Conservation (phyloP, 148 eudicot species). For the Diospyros kaki region DNA sequence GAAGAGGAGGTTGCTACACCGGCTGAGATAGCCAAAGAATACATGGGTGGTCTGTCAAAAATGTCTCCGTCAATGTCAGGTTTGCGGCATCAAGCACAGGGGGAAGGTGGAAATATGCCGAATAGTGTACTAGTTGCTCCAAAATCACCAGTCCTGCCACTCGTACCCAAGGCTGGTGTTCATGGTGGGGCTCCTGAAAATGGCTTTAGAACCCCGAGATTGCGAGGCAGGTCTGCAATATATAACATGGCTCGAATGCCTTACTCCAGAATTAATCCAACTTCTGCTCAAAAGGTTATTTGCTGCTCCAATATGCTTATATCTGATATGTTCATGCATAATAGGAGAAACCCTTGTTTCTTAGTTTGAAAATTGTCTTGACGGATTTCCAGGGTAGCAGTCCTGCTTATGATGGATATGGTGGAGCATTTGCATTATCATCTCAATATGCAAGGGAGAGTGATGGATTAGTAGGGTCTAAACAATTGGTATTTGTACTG, state of each 20-base stretch:
- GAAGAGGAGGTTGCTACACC: slow-evolving; percentile 73
- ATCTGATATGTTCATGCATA: neutral
- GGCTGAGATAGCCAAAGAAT: slow-evolving; percentile 94
- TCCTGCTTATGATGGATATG: slow-evolving; percentile 19
- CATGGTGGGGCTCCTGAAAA: slow-evolving; percentile 35
- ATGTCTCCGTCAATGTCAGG: slow-evolving; percentile 48
- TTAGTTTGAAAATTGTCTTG: neutral
- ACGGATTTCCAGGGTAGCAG: slow-evolving; percentile 36
- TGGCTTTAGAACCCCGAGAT: slow-evolving; percentile 57
- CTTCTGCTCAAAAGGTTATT: slow-evolving; percentile 40
- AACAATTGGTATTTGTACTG: slow-evolving; percentile 32
- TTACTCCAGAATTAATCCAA: slow-evolving; percentile 47
- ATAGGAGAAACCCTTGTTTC: no score
- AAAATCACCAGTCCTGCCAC: slow-evolving; percentile 30
- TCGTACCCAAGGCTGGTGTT: slow-evolving; percentile 29
- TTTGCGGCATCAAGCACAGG: slow-evolving; percentile 36
- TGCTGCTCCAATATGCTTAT: neutral
- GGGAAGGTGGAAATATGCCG: slow-evolving; percentile 33
- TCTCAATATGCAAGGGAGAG: slow-evolving; percentile 35
- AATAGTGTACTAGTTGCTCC: slow-evolving; percentile 26
- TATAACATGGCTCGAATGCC: slow-evolving; percentile 85
- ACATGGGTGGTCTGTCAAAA: slow-evolving; percentile 69
- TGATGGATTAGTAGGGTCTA: slow-evolving; percentile 30
- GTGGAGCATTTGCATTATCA: slow-evolving; percentile 29
- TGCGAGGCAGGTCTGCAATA: slow-evolving; percentile 75